phyloP scores from a whole-genome alignment of 2,329 filamentous ascomycete genomes.

The Ceratocystiopsis sp. region DNA sequence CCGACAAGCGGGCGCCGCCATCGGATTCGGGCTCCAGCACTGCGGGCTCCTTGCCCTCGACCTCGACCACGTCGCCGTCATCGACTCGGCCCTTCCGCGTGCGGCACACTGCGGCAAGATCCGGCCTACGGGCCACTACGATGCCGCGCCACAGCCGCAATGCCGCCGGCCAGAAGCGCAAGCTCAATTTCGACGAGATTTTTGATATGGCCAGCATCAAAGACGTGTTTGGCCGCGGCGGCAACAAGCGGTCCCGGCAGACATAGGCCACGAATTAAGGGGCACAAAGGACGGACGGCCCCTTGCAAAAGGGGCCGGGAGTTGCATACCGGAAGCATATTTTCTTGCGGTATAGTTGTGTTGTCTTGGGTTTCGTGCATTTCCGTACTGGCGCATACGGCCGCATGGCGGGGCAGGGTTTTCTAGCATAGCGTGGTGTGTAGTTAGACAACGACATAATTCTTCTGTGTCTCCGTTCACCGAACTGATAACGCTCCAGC shows the following conservation, averaged over 20 bases:
- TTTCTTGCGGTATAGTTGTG: too few species aligned
- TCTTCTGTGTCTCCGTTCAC: too few species aligned
- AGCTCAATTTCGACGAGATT: slow-evolving; percentile 57
- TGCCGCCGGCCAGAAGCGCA: slow-evolving; percentile 49
- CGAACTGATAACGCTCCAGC: too few species aligned
- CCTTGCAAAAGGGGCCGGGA: too few species aligned
- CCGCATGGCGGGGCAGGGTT: too few species aligned
- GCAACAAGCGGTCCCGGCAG: slow-evolving; percentile 34
- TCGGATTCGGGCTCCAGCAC: slow-evolving; percentile 5
- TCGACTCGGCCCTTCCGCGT: slow-evolving; percentile 4
- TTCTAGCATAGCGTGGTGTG: too few species aligned
- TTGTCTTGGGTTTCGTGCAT: too few species aligned
- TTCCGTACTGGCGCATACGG: too few species aligned
- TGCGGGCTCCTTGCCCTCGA: slow-evolving; percentile 3
- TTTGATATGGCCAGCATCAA: slow-evolving; percentile 55
- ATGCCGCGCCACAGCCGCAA: slow-evolving; percentile 37
- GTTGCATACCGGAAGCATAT: too few species aligned
- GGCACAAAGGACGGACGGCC: too few species aligned
- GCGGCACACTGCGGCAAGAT: slow-evolving; percentile 10
- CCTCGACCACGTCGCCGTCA: neutral
- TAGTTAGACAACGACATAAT: too few species aligned
- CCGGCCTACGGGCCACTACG: slow-evolving; percentile 13
- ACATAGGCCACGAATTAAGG: slow-evolving; percentile 11
- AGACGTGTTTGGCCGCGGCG: slow-evolving; percentile 33
- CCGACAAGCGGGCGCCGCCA: slow-evolving; percentile 21